These are phyloP conservation scores for Annona squamosa DNA, from an alignment of 164 flowering plant genomes.

Conservation along the genomic window DNA sequence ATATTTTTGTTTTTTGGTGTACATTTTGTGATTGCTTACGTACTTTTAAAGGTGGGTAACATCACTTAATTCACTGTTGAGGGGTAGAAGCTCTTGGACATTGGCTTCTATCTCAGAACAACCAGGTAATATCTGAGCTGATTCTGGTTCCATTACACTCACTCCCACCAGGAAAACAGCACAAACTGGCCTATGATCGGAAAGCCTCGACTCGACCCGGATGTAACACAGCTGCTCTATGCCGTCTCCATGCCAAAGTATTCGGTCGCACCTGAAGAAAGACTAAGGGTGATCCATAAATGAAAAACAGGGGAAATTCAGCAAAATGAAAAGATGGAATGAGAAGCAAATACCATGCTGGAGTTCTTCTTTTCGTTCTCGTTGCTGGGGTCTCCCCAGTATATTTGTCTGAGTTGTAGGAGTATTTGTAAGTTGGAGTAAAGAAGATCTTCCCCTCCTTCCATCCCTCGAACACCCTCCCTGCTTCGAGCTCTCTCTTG, in stretches of 20 bases:
- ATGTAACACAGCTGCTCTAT: constrained; percentile 49
- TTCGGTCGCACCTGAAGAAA: constrained; percentile 70
- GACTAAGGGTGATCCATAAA: background rate
- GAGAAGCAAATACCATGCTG: constrained; percentile 61
- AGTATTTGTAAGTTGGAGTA: constrained; percentile 84
- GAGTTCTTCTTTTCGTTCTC: constrained; percentile 66
- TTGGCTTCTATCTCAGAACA: constrained; percentile 28
- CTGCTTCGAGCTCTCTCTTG: constrained; percentile 74
- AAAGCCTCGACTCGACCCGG: constrained; percentile 54
- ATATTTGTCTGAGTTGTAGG: constrained; percentile 57
- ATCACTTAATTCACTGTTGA: constrained; percentile 1
- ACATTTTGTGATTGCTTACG: constrained; percentile 12
- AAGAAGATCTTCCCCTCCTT: constrained; percentile 72
- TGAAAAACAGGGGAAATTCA: background rate
- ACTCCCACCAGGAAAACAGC: constrained; percentile 56
- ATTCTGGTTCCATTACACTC: constrained; percentile 15
- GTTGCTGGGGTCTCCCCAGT: constrained; percentile 54
- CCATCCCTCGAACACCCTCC: constrained; percentile 77
- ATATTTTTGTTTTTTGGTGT: too few relatives aligned
- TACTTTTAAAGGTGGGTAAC: constrained; percentile 1
- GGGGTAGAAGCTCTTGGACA: constrained; percentile 21
- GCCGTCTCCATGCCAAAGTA: constrained; percentile 71
- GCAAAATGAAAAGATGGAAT: background rate
- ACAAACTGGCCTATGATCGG: constrained; percentile 85
- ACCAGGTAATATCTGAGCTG: constrained; percentile 11